Evolutionary conservation across 2,329 filamentous ascomycete genomes (phyloP), one percentile per base, ranked within the genome.

Genomic region (Raffaelea arxii): DNA sequence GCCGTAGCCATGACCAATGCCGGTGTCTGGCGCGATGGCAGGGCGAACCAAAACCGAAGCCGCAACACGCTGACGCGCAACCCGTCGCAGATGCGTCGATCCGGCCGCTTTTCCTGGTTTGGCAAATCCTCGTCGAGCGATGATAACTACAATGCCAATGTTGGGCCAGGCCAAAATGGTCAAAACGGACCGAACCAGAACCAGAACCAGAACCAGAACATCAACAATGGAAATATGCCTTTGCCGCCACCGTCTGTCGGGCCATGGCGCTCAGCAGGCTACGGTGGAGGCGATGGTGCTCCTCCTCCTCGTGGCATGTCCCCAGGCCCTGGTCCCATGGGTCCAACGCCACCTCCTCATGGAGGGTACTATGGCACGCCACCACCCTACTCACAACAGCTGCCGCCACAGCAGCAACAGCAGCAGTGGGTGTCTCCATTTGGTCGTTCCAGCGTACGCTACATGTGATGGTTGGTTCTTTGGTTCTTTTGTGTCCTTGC

Each of bases 1-100:
- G 44, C 45, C 52, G 50, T 44, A 43, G 39, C 21, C 23, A 27
- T 11, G 51, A 47, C 23, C 42, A 40, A 39, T 39, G 43, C 25
- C 41, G 43, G 19, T 19, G 35, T 18, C 23, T 43, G 18, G 24
- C 48, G 4, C 32, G 41, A 50, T 22, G 35, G 46, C 25, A 45
- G 41, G 14, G 32, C 35, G 7, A 23, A 36, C 19, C 6, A 7
- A 6, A 36, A 36, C 38, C 5, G 44, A 18, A 42, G 40, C 40
- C 40, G 40, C 38, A 22, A 25, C 10, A 41, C 25, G 12, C 41
- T 40, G 18, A 10, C 39, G 25, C 41, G 41, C n/a, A 21, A 40
- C 9, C 25, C 46, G 4, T 22, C 3, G n/a, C n/a, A n/a, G n/a
- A n/a, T n/a, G n/a, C n/a, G n/a, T n/a, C n/a, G n/a, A n/a, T n/a